phyloP scores from a whole-genome alignment of 2,329 filamentous ascomycete genomes.

The Penicillium hesseltinei region DNA sequence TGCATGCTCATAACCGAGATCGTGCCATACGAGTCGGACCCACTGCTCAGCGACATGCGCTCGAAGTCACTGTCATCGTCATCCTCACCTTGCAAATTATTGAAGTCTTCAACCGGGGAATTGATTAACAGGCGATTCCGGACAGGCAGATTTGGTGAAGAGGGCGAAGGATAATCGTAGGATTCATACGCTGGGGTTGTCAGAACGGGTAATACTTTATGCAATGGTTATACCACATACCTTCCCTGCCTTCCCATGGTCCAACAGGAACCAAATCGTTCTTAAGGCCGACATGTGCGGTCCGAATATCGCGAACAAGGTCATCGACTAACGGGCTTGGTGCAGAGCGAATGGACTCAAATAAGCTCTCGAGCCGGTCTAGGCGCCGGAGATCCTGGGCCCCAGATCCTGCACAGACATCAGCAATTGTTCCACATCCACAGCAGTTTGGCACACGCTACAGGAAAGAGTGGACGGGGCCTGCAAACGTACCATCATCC shows the following conservation, averaged over 20 bases:
- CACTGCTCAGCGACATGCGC: slow-evolving; percentile 23
- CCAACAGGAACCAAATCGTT: slow-evolving; percentile 18
- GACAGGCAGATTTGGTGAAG: slow-evolving; percentile 8
- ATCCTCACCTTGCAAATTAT: slow-evolving; percentile 12
- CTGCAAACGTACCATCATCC: slow-evolving; percentile 25
- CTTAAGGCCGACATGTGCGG: slow-evolving; percentile 19
- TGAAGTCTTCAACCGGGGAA: slow-evolving; percentile 13
- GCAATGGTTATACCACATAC: slow-evolving; percentile 12
- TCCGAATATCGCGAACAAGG: slow-evolving; percentile 32
- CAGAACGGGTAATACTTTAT: background rate
- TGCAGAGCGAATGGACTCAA: slow-evolving; percentile 36
- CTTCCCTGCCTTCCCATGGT: slow-evolving; percentile 27
- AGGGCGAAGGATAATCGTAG: slow-evolving; percentile 8
- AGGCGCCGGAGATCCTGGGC: slow-evolving; percentile 27
- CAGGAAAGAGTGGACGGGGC: background rate
- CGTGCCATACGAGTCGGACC: slow-evolving; percentile 26
- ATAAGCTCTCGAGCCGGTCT: slow-evolving; percentile 33
- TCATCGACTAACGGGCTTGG: slow-evolving; percentile 31
- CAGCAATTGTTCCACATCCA: background rate
- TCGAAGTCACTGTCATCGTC: slow-evolving; percentile 15
- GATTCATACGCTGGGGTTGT: slow-evolving; percentile 18
- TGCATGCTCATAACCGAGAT: slow-evolving; percentile 23
- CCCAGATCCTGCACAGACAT: slow-evolving; percentile 14
- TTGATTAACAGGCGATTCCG: slow-evolving; percentile 3
- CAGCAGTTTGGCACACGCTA: background rate